Base-by-base conservation (phyloP, 179 eudicot genomes). In the Nepenthes alata region DNA sequence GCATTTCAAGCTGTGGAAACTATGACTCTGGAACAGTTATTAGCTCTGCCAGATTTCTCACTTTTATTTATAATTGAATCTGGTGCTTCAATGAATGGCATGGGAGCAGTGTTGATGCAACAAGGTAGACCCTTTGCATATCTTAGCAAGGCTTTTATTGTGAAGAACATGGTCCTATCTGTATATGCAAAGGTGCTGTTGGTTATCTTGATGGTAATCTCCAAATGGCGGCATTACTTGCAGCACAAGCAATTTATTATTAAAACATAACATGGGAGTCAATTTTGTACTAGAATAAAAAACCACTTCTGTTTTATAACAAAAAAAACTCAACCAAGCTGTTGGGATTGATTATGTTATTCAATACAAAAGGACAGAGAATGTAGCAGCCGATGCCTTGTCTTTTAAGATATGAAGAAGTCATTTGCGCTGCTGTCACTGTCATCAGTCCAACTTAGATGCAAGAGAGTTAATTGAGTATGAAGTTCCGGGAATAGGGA, bases 71-170 rank as follows among this genome's bases (percentile, higher is more conserved):
- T 9, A 2, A 9, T 65, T 13, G 57, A 47, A 11, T 36, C 48
- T 13, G 62, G 58, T 66, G 70, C 63, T 2, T 57, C 13, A 34
- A 16, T 36, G 3, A 2, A 1, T 2, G 48, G 48, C 1, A 15
- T 66, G 4, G 70, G 63, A 3, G 70, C 63, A 34, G 63, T 66
- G 0, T 37, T 57, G 13, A 11, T 38, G 7, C 57, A 58, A 15
- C 39, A 25, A 4, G 25, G 44, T 2, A 36, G 48, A 3, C 70
- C 70, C 2, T 8, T 48, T 4, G 63, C 70, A 9, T 66, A 10
- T 35, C 38, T 66, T 3, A 66, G 63, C 15, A 36, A 48, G 36
- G 60, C 12, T 11, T 35, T 65, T 3, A 2, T 2, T 41, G 53
- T 13, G 5, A 48, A 34, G 11, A 34, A 48, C 15, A 13, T 3